Percentiles rank a stretch among this genome's conserved stretches.
These are phyloP conservation scores for Emergomyces orientalis DNA, from an alignment of 2,329 filamentous ascomycete genomes.

Conservation along the genomic window DNA sequence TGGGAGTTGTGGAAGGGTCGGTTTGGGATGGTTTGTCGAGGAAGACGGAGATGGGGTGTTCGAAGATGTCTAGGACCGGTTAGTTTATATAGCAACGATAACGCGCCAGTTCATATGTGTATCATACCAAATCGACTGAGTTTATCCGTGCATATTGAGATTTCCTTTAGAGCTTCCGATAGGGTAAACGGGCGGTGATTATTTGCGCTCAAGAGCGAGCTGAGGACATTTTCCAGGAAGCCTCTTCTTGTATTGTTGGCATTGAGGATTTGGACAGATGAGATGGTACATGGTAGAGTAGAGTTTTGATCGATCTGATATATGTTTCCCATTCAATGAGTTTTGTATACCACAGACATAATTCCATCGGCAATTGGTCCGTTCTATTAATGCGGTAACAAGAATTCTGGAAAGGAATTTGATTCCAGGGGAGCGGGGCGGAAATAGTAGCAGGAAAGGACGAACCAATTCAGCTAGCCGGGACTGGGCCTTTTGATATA, in stretches of 20 bases:
- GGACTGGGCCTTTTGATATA: constrained; percentile 54
- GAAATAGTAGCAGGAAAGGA: constrained; percentile 3
- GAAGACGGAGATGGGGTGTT: constrained; percentile 71
- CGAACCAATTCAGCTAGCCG: constrained; percentile 57
- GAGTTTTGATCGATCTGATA: constrained; percentile 67
- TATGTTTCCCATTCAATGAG: neutral
- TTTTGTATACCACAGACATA: neutral
- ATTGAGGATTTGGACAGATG: constrained; percentile 73
- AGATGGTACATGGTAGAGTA: constrained; percentile 78
- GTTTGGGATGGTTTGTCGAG: constrained; percentile 65
- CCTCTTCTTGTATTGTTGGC: constrained; percentile 70
- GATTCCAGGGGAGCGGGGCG: neutral
- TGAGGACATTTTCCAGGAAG: constrained; percentile 75
- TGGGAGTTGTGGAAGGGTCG: constrained; percentile 59
- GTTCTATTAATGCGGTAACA: neutral
- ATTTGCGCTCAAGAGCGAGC: constrained; percentile 63
- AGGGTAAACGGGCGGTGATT: constrained; percentile 63
- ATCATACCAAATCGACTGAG: constrained; percentile 67
- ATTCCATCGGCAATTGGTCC: neutral
- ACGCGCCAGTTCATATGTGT: neutral
- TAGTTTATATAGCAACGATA: neutral
- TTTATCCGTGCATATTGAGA: constrained; percentile 62
- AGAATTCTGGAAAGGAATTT: neutral
- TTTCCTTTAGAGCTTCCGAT: constrained; percentile 63
- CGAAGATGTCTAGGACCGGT: constrained; percentile 64